Evolutionary conservation across 148 eudicot genomes (phyloP), one percentile per base, ranked within the genome.

Genomic region (Silene uniflora): DNA sequence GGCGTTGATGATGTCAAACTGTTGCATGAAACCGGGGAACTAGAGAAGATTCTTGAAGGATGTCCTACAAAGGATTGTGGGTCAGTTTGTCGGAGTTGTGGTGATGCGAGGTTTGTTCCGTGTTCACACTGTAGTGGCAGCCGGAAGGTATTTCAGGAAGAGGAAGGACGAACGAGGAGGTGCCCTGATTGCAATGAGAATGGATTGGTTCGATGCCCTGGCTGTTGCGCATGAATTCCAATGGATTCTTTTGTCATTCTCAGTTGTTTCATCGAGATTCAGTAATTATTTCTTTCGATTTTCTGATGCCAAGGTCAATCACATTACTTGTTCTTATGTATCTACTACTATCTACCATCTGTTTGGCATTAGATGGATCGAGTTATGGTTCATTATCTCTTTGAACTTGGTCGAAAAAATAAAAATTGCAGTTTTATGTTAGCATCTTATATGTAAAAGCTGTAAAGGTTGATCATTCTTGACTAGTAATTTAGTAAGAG

Each of bases 101-200:
- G 99, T 29, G 98, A 95, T 85, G 89, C 89, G 2, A 89, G 99
- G 89, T 95, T 95, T 87, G 71, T 89, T 47, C 93, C 89, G 0
- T 95, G 99, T 71, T 78, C 84, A 25, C 79, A 74, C 77, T 95
- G 99, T 82, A 88, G 77, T 74, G 99, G 99, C 6, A 95, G 99
- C 71, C 80, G 90, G 27, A 95, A 92, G 85, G 88, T 95, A 47
- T 95, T 87, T 71, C 84, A 74, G 62, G 91, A 86, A 67, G 91
- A 86, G 16, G 92, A 95, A 86, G 93, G 90, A 27, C 81, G 63
- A 22, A 71, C 81, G 76, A 89, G 75, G 62, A 85, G 85, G 73
- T 95, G 99, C 78, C 55, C 81, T 0, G 81, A 81, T 22, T 95
- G 99, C 80, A 95, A 95, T 66, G 98, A 95, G 83, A 95, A 95